Evolutionary conservation across 1,139 yeast genomes (phyloP), one percentile per base, ranked within the genome.

Genomic region (Zygosaccharomyces sapae): DNA sequence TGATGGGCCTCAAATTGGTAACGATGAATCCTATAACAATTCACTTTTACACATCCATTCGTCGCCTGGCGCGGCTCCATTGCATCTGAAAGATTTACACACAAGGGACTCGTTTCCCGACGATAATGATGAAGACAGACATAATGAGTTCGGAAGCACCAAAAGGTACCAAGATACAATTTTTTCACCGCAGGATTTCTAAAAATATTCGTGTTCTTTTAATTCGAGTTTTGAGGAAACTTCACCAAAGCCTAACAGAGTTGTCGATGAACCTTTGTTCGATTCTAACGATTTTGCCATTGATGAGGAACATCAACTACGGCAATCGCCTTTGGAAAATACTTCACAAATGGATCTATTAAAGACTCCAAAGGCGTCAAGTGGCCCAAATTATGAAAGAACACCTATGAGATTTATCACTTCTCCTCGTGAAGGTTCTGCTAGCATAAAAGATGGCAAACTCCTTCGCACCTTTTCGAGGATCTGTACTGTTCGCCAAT

Each of bases 401-500:
- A 56, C 62, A 1, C 63, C 64, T 5, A 41, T 46, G 30, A 48
- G 57, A 31, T 51, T 55, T 36, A 50, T 50, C 4, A 50, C 55
- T 9, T 59, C 66, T 4, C 66, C 67, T 7, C 57, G 55, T 39
- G 65, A 59, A 41, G 54, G 47, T 10, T 51, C 53, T 25, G 45
- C 58, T 4, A 49, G 60, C 10, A 37, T 56, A 35, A 58, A 34
- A 64, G 56, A 47, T 62, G 65, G 65, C 65, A 63, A 49, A 64
- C 68, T 7, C 69, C 69, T 19, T 62, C 64, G 3, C 59, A 59
- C 43, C 48, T 63, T 22, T 61, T 63, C 35, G 68, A 66, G 43
- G 69, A 66, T 46, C 53, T 61, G 16, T 63, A 63, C 45, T 57
- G 62, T 19, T 65, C 69, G 1, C 69, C 69, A 7, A 47, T 63